These are phyloP conservation scores for Leccinum broughii DNA, from an alignment of 768 basidiomycete species.

Conservation along the genomic window DNA sequence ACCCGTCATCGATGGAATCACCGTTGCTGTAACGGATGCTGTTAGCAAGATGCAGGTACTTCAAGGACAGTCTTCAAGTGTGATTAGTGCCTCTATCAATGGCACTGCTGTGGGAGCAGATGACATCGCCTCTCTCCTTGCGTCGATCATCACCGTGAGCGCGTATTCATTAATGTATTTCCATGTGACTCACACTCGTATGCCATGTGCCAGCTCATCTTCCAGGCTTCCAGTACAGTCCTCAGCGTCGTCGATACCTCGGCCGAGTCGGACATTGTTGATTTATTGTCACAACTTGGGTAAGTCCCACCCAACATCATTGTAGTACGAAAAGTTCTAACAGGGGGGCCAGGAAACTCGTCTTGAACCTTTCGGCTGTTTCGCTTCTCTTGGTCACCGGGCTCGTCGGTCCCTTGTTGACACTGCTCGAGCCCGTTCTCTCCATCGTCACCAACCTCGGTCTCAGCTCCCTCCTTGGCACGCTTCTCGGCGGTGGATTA, in stretches of 20 bases:
- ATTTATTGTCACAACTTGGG: conserved; percentile 6
- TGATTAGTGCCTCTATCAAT: conserved; percentile 10
- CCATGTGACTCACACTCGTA: too few relatives aligned
- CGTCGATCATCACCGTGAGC: conserved; percentile 5
- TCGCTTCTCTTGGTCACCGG: conserved; percentile 7
- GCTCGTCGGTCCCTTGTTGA: conserved; percentile 3
- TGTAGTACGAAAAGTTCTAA: neutral
- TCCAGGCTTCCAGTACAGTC: conserved; percentile 1
- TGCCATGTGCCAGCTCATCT: conserved; percentile 9
- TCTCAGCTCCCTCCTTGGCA: conserved; percentile 30
- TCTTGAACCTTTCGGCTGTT: conserved; percentile 3
- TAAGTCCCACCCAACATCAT: neutral
- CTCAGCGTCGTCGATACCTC: conserved; percentile 9
- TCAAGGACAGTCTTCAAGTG: neutral
- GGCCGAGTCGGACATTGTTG: neutral
- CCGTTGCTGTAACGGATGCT: conserved; percentile 5
- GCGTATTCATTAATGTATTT: neutral
- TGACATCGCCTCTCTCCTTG: conserved; percentile 10
- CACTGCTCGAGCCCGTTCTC: conserved; percentile 9
- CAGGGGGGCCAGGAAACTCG: neutral
- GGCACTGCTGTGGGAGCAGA: neutral
- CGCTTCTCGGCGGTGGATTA: conserved; percentile 8
- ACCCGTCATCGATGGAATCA: conserved; percentile 10
- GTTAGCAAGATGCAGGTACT: conserved; percentile 6
- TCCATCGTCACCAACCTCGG: conserved; percentile 10